phyloP scores from a whole-genome alignment of 1,284 basidiomycete genomes.

The Apiotrichum gracile region DNA sequence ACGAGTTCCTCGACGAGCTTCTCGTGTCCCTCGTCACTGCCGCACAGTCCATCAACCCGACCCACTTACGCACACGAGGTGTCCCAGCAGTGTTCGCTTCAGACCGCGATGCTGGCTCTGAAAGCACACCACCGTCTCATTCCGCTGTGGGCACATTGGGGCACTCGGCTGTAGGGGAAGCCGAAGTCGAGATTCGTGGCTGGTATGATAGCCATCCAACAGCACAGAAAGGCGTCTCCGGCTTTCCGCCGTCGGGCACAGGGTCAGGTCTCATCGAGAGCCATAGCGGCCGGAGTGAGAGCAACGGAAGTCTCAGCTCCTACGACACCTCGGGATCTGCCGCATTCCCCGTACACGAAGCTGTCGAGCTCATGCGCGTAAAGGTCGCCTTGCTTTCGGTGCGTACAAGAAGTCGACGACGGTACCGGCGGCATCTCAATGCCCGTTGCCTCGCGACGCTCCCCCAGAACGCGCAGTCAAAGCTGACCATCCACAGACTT shows the following conservation, averaged over 20 bases:
- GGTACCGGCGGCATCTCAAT: no score
- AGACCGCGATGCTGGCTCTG: conserved; percentile 16
- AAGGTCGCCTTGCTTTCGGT: conserved; percentile 42
- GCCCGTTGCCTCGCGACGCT: no score
- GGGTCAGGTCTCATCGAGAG: conserved; percentile 25
- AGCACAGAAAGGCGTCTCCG: conserved; percentile 14
- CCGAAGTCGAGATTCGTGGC: conserved; percentile 78
- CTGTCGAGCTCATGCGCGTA: conserved; percentile 38
- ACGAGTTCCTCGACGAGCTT: conserved; percentile 81
- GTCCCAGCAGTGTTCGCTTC: conserved; percentile 66
- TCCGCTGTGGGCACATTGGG: conserved; percentile 55
- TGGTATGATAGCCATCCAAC: conserved; percentile 57
- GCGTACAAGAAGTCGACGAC: no score
- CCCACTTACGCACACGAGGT: conserved; percentile 62
- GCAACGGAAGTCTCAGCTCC: background rate
- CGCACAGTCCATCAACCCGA: conserved; percentile 68
- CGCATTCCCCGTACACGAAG: conserved; percentile 32
- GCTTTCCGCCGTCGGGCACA: conserved; percentile 28
- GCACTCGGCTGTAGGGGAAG: conserved; percentile 83
- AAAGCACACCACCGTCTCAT: background rate
- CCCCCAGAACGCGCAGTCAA: no score
- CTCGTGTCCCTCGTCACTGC: conserved; percentile 64
- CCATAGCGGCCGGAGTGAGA: background rate
- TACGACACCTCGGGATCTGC: background rate
- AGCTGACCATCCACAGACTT: conserved; percentile 23